Evolutionary conservation across 164 flowering plant genomes (phyloP).

Genomic region (Piper longum): DNA sequence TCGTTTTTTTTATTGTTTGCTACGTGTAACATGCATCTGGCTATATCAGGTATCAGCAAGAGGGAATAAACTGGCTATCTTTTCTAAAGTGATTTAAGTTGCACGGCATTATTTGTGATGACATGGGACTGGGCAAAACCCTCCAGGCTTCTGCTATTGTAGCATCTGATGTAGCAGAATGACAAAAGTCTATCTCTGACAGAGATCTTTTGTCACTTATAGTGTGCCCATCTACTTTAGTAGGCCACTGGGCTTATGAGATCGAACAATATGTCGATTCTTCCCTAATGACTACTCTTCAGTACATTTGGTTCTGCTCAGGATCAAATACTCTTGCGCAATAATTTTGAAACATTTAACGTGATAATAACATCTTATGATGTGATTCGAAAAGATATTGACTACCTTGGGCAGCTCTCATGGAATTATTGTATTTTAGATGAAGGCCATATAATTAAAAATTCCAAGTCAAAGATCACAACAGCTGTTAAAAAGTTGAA

Average conservation of each 20-base stretch:
- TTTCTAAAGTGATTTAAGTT: conserved; percentile 89
- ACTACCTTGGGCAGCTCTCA: conserved; percentile 42
- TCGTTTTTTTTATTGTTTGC: too few species aligned
- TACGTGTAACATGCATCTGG: background rate
- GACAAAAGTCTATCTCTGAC: conserved; percentile 21
- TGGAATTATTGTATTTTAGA: conserved; percentile 97
- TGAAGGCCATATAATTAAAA: conserved; percentile 96
- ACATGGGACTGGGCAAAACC: conserved; percentile 99
- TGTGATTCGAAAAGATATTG: conserved; percentile 91
- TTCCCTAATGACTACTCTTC: conserved; percentile 58
- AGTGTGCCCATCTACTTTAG: conserved; percentile 93
- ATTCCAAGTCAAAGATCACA: conserved; percentile 85
- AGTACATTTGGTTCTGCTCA: conserved; percentile 90
- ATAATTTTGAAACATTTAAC: conserved; percentile 54
- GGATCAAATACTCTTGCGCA: conserved; percentile 54
- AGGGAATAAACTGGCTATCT: conserved; percentile 97
- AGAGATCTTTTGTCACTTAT: conserved; percentile 52
- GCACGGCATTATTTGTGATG: conserved; percentile 99
- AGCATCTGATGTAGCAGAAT: conserved; percentile 86
- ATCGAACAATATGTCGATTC: conserved; percentile 87
- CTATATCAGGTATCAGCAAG: conserved; percentile 82
- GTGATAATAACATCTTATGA: conserved; percentile 90
- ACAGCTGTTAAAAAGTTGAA: conserved; percentile 80
- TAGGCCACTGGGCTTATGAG: conserved; percentile 98
- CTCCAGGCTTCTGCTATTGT: conserved; percentile 99